phyloP scores from a whole-genome alignment of 75 land plant species.

The Chamaecyparis obtusa region DNA sequence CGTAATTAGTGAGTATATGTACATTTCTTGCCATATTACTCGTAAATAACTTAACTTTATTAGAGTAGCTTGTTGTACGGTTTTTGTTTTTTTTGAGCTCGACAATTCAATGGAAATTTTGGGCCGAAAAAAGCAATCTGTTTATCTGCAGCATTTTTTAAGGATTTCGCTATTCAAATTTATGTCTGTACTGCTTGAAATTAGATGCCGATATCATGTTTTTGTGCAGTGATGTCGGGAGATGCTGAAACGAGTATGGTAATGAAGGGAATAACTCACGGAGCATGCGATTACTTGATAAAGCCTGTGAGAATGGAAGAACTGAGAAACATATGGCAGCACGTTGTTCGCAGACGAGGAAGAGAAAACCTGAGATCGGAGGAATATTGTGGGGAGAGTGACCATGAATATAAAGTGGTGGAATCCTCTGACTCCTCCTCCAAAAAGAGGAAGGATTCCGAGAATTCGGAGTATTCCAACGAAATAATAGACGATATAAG shows the following conservation, averaged over 20 bases:
- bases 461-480: conserved; percentile 66
- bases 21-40: background rate
- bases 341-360: conserved; percentile 55
- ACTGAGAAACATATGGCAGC: conserved; percentile 93
- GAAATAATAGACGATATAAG: conserved; percentile 35
- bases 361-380: background rate
- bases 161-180: no score
- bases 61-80: background rate
- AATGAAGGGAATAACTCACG: conserved; percentile 89
- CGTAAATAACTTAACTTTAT: background rate
- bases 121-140: background rate
- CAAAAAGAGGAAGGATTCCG: conserved; percentile 51
- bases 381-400: conserved; percentile 14
- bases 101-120: background rate
- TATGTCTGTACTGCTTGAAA: background rate
- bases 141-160: background rate
- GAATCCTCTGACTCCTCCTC: background rate
- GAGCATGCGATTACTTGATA: conserved; percentile 87
- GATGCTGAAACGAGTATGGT: conserved; percentile 66
- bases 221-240: conserved; percentile 55
- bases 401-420: conserved; percentile 2
- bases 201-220: no score
- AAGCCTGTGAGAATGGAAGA: conserved; percentile 85
- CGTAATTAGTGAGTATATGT: conserved; percentile 42
- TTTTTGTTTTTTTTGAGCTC: no score